Evolutionary conservation across 169 alveolate genomes (phyloP).

Genomic region (Plasmodium ovale): DNA sequence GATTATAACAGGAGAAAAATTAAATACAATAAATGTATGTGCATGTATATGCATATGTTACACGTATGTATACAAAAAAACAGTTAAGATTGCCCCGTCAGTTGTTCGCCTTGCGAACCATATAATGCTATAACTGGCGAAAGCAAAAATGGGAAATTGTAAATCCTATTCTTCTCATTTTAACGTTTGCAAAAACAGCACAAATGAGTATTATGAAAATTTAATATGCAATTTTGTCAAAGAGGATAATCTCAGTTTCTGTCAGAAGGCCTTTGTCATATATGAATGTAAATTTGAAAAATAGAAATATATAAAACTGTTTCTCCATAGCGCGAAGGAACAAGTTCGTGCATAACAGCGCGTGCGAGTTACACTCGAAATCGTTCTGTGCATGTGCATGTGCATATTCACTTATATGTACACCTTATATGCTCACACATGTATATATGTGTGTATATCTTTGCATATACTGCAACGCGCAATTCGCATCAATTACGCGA

Average conservation of each 20-base stretch:
- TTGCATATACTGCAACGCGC: neutral
- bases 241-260: conserved; percentile 39
- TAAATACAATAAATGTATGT: neutral
- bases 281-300: conserved; percentile 74
- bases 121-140: conserved; percentile 25
- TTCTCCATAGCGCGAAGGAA: neutral
- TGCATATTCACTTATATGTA: no score
- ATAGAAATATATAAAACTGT: conserved; percentile 19
- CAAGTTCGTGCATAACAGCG: neutral
- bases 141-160: conserved; percentile 65
- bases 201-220: conserved; percentile 65
- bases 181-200: conserved; percentile 32
- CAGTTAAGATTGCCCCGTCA: neutral
- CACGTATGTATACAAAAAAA: neutral
- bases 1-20: neutral
- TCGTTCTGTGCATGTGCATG: neutral
- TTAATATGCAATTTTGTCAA: conserved; percentile 58
- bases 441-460: neutral
- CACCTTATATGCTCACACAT: neutral
- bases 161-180: conserved; percentile 60
- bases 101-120: conserved; percentile 3
- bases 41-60: neutral
- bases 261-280: conserved; percentile 61
- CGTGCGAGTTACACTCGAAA: neutral
- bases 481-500: no score